Base-by-base conservation (phyloP, 805 yeast species). In the Ogataea henricii region DNA sequence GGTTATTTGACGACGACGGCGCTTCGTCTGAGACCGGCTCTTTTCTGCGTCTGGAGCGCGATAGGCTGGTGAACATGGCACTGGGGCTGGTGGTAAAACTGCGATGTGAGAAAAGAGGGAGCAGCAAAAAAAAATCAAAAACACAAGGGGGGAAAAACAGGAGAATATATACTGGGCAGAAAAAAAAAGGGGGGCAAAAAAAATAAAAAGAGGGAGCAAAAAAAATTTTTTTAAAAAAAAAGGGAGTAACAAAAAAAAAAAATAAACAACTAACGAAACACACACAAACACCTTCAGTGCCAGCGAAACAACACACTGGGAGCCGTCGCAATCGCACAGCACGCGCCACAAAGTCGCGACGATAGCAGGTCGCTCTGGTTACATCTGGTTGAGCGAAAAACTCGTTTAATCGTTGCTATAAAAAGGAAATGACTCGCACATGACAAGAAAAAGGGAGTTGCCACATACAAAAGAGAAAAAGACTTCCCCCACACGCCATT, bases 41-140 rank as follows among this genome's bases (percentile, higher is more conserved):
- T 21, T 40, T 42, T 30, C 32, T 38, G 10, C 45, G 40, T 32
- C 39, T 44, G 26, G 48, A 35, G 20, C 48, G 40, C 3, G 52
- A 48, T 4, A 48, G 33, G 18, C 52, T 45, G 20, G 52, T 32
- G 43, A 48, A 45, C 52, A 48, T 48, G 12, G 51, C 16, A 3
- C 17, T 6, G 10, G 30, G 21, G 33, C 8, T 20, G 33, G 25
- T 22, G n/a, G n/a, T n/a, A n/a, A n/a, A n/a, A n/a, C n/a, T n/a
- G n/a, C n/a, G n/a, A n/a, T n/a, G n/a, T n/a, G n/a, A 27, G 13
- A 27, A 7, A 12, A 10, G 10, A 7, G 32, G 14, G 32, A n/a
- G 14, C 6, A 27, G 13, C 6, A 27, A 13, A n/a, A 27, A 7
- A 27, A 27, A 6, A 27, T 7, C 5, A 7, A 12, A n/a, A 13